Base-by-base conservation (phyloP, 164 flowering plant species). In the Berberis vulgaris region DNA sequence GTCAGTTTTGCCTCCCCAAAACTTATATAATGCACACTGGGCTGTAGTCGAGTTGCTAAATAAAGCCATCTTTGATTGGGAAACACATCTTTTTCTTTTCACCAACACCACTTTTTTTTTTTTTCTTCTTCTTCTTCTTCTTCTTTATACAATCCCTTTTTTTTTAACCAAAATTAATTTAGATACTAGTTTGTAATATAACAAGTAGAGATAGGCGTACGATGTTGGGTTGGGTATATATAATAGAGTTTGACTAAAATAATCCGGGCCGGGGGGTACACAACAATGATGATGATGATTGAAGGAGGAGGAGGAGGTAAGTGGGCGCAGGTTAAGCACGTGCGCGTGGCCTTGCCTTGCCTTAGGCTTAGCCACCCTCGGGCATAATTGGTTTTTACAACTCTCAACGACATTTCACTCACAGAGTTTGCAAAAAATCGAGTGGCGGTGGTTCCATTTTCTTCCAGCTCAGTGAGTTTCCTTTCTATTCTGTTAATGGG, bases 281-380 rank as follows among this genome's bases (percentile, higher is more conserved):
- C 59, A 49, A 62, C 57, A n/a, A 62, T 45, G 49, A 55, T 54
- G 42, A 50, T 46, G 26, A 69, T 81, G 77, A 82, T 79, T 79
- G 78, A 85, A 81, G 81, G 75, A 73, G 26, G 65, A 65, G 70
- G 77, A 57, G 26, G 26, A 26, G 67, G 62, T 64, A 54, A 69
- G 84, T 77, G 78, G 87, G 84, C 73, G 80, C 81, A 76, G 79
- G 80, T 73, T 77, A 85, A 78, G 83, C 86, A 80, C 87, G 85
- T 85, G 88, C 82, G 76, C 65, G 78, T 73, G 84, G 67, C 71
- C 26, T 26, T 26, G 26, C 26, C 26, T 26, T 26, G 26, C 26
- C 26, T 26, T 26, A 26, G 26, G 26, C 26, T 26, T 26, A 26
- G 26, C 26, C 26, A 26, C 26, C 26, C 26, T 26, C 26, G 26